Evolutionary conservation across 2,329 filamentous ascomycete genomes (phyloP), one percentile per base, ranked within the genome.

Genomic region (Biscogniauxia sp.): DNA sequence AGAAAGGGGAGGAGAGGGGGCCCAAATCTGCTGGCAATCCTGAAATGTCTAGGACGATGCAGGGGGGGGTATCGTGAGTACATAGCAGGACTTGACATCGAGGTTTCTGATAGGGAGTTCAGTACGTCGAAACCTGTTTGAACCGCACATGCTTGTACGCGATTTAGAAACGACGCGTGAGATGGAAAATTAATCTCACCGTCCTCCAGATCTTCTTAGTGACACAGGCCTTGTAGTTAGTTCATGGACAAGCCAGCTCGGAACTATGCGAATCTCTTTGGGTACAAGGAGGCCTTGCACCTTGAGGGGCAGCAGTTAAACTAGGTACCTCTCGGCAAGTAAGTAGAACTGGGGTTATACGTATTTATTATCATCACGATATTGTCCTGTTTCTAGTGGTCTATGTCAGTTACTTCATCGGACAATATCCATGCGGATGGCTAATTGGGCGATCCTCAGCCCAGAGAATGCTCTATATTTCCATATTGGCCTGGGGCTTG

Each of bases 361-460:
- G 5, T 54, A 32, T 3, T 32, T 32, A 13, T 8, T 7, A 23
- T 23, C 23, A 23, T 32, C 11, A 7, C 6, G 9, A 5, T 20
- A 54, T 49, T 50, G 53, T 55, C 32, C 53, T 23, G 53, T 20
- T 41, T 25, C 13, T 20, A 73, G 70, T 77, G 67, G 67, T 77
- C 0, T 77, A 77, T 59, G 74, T 73, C 5, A 75, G 75, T 1
- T 77, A 77, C 59, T 77, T 77, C 70, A 73, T 77, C 57, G 75
- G 75, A 1, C 75, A 77, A 54, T 77, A 77, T 59, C 75, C 75
- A n/a, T 76, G 75, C 53, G 75, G 75, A 4, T 76, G 73, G 74
- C 64, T 77, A 0, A 75, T 77, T 50, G 75, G 75, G 17, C 66
- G 75, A 28, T 76, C 66, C 53, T 72, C 72, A 1, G 75, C 75